Percentiles rank a stretch among this genome's conserved stretches.
These are phyloP conservation scores for Kodamaea laetipori DNA, from an alignment of 805 yeast genomes.

Conservation along the genomic window DNA sequence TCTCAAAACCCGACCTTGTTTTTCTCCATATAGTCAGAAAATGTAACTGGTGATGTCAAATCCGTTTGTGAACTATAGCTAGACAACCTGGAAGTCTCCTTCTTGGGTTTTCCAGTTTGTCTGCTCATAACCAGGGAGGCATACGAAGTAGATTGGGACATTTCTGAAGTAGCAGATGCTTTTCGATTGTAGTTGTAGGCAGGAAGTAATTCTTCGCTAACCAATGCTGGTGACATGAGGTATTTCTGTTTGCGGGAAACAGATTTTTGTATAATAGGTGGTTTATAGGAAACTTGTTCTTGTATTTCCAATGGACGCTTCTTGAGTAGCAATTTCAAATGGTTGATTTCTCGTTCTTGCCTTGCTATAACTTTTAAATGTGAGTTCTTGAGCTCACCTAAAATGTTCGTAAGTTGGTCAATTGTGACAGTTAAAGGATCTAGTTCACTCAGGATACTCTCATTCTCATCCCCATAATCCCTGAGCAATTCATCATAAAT, in stretches of 20 bases:
- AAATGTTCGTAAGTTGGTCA: conserved; percentile 6
- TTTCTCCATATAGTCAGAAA: no score
- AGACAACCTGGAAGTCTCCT: background rate
- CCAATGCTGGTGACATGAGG: background rate
- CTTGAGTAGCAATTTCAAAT: conserved; percentile 5
- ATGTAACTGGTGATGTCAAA: background rate
- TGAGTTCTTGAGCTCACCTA: conserved; percentile 8
- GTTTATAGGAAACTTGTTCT: background rate
- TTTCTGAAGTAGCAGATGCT: background rate
- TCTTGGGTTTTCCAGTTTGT: background rate
- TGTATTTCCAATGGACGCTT: background rate
- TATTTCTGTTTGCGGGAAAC: background rate
- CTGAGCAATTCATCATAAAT: conserved; percentile 7
- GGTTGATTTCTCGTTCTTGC: conserved; percentile 1
- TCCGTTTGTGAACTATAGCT: background rate
- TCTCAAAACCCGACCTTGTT: no score
- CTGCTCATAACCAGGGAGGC: conserved; percentile 23
- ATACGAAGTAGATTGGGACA: conserved; percentile 17
- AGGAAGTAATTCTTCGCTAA: background rate
- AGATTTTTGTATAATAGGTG: background rate
- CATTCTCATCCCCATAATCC: conserved; percentile 7
- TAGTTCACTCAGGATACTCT: background rate
- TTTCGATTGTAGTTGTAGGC: background rate
- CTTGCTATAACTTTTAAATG: conserved; percentile 3
- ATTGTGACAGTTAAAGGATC: conserved; percentile 7